Evolutionary conservation across 2,329 filamentous ascomycete species (phyloP).

Genomic region (Xylariaceae sp.): DNA sequence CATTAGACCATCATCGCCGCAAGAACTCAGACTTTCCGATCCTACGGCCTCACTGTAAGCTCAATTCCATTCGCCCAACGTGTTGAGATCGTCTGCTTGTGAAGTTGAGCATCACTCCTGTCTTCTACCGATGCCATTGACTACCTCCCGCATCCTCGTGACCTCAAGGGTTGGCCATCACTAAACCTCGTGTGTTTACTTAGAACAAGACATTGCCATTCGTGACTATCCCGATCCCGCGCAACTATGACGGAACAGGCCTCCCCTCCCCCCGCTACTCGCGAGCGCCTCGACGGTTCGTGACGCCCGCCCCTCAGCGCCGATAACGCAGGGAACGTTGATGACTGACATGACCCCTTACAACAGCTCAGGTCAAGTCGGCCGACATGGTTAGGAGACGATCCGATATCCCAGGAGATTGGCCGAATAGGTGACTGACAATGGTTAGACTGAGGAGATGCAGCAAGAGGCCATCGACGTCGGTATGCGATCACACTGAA

Average conservation of each 20-base stretch:
- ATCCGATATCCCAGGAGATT: slow-evolving; percentile 1
- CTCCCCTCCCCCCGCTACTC: slow-evolving; percentile 27
- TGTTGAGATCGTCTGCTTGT: too few relatives aligned
- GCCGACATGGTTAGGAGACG: slow-evolving; percentile 79
- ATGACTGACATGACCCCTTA: slow-evolving; percentile 18
- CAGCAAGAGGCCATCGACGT: slow-evolving; percentile 92
- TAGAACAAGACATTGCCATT: slow-evolving; percentile 1
- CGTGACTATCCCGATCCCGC: not conserved
- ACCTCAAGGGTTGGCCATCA: not conserved
- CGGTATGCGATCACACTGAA: slow-evolving; percentile 55
- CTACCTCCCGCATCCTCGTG: not conserved
- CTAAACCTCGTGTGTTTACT: not conserved
- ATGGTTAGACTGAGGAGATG: slow-evolving; percentile 84
- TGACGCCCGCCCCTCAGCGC: slow-evolving; percentile 8
- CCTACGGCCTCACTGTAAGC: too few relatives aligned
- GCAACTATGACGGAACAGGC: slow-evolving; percentile 28
- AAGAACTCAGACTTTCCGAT: too few relatives aligned
- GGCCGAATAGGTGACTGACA: slow-evolving; percentile 13
- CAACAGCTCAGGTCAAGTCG: slow-evolving; percentile 88
- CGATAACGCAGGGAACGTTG: not conserved
- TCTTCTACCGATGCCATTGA: too few relatives aligned
- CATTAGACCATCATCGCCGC: not conserved
- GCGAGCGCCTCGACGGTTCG: slow-evolving; percentile 34
- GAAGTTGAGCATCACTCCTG: too few relatives aligned
- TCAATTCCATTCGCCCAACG: too few relatives aligned